phyloP scores from a whole-genome alignment of 495 filamentous ascomycete genomes.

The Podospora didyma region DNA sequence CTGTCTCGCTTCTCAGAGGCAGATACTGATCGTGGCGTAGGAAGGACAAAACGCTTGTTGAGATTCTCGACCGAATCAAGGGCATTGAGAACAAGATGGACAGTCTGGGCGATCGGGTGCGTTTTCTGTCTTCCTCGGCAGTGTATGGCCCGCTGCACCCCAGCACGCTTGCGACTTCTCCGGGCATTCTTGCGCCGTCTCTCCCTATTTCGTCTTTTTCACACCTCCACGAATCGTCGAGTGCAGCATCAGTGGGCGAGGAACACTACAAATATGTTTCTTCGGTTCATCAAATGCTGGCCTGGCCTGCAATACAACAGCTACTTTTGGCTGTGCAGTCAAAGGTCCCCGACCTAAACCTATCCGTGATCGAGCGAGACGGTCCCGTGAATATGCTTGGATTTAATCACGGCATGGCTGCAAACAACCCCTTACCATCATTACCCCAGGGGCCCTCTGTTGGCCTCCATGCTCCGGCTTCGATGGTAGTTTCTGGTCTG shows the following conservation, averaged over 20 bases:
- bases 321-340: slow-evolving; percentile 30
- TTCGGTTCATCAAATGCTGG: slow-evolving; percentile 53
- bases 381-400: slow-evolving; percentile 45
- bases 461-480: background rate
- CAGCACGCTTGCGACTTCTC: background rate
- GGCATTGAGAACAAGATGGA: slow-evolving; percentile 50
- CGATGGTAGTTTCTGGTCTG: slow-evolving; percentile 21
- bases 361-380: slow-evolving; percentile 36
- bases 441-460: background rate
- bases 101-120: slow-evolving; percentile 25
- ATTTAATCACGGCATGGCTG: slow-evolving; percentile 16
- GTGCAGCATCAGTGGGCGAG: slow-evolving; percentile 4
- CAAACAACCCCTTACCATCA: background rate
- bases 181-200: background rate
- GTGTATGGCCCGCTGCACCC: slow-evolving; percentile 5
- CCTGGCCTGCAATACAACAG: slow-evolving; percentile 53
- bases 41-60: slow-evolving; percentile 59
- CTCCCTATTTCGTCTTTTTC: too few species aligned
- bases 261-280: slow-evolving; percentile 46
- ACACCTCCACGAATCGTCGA: slow-evolving; percentile 13
- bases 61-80: slow-evolving; percentile 54
- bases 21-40: slow-evolving; percentile 29
- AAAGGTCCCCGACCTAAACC: slow-evolving; percentile 28
- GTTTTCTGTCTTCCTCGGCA: slow-evolving; percentile 18
- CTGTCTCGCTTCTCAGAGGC: background rate